Evolutionary conservation across 306 rosid species (phyloP).

Genomic region (Macrotyloma uniflorum): DNA sequence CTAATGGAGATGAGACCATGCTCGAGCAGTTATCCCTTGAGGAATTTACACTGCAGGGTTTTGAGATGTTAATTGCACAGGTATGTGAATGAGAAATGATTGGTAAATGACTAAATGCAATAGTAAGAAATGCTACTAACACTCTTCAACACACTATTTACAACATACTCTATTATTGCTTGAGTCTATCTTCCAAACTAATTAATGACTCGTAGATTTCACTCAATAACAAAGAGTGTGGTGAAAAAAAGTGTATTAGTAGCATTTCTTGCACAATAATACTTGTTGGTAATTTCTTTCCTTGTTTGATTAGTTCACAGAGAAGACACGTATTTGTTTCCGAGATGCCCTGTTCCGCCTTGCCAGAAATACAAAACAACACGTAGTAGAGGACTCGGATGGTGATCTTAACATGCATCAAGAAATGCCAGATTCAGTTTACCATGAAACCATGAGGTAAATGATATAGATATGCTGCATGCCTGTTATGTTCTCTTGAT

Average conservation of each 20-base stretch:
- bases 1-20: constrained; percentile 25
- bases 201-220: not conserved
- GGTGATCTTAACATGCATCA: constrained; percentile 37
- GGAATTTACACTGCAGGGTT: constrained; percentile 61
- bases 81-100: constrained; percentile 35
- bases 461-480: constrained; percentile 11
- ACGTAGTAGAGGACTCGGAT: constrained; percentile 33
- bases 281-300: constrained; percentile 29
- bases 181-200: not conserved
- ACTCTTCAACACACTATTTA: not conserved
- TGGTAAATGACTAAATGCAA: not conserved
- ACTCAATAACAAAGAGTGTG: not conserved
- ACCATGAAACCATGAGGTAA: constrained; percentile 54
- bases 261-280: not conserved
- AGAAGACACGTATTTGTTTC: constrained; percentile 65
- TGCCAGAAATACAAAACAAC: constrained; percentile 57
- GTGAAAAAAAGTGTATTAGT: not conserved
- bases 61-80: constrained; percentile 64
- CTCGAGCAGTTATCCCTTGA: constrained; percentile 53
- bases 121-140: not conserved
- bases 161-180: not conserved
- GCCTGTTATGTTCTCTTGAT: not conserved
- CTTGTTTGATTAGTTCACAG: constrained; percentile 51
- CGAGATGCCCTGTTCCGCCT: constrained; percentile 86
- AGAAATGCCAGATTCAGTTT: constrained; percentile 30